These are phyloP conservation scores for Trichosporon sp. DNA, from an alignment of 1,284 basidiomycete genomes.

Conservation along the genomic window DNA sequence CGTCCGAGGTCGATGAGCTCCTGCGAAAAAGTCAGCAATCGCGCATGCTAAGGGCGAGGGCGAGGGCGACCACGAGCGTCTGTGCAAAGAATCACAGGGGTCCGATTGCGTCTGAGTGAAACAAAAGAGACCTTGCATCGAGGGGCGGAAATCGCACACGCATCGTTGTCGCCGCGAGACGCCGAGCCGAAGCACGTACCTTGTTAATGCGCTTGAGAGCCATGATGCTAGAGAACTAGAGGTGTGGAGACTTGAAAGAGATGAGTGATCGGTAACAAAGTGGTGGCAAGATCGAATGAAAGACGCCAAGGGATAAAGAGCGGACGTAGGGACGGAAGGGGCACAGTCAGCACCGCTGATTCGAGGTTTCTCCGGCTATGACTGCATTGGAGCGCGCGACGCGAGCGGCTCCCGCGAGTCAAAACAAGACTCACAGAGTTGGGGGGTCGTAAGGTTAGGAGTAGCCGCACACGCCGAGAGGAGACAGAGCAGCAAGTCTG, in stretches of 20 bases:
- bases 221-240: conserved; percentile 55
- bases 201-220: conserved; percentile 99
- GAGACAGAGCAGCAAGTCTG: background rate
- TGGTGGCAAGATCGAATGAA: conserved; percentile 4
- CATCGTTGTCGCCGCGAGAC: background rate
- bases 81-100: background rate
- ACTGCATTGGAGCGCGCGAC: background rate
- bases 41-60: background rate
- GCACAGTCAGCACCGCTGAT: conserved; percentile 1
- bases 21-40: conserved; percentile 53
- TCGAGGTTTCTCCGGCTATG: background rate
- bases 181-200: conserved; percentile 54
- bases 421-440: background rate
- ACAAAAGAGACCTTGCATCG: background rate
- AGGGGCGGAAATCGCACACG: background rate
- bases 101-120: background rate
- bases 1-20: conserved; percentile 96
- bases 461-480: background rate
- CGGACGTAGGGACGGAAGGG: background rate
- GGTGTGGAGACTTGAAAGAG: background rate
- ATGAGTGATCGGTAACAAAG: conserved; percentile 1
- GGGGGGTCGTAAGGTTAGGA: background rate
- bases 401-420: background rate
- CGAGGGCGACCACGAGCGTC: background rate
- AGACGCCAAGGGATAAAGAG: conserved; percentile 3